A percentile compares a stretch with the other conserved stretches of the same genome.
phyloP scores from a whole-genome alignment of 805 yeast genomes.

The Kurtzmaniella fragi region DNA sequence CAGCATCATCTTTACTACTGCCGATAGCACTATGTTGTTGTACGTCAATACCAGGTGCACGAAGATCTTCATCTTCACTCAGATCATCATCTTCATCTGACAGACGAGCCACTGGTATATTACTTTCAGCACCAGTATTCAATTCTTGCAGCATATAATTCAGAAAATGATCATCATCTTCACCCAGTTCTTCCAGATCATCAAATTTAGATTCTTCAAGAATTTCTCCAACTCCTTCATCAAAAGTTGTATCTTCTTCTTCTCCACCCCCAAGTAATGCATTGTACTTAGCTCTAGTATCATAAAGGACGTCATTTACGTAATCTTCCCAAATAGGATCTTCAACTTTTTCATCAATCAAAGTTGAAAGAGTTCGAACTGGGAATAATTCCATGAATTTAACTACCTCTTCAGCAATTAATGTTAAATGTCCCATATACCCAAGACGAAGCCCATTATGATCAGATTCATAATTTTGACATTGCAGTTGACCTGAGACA shows the following conservation, averaged over 20 bases:
- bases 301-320: constrained; percentile 76
- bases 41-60: not conserved
- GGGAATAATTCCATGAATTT: constrained; percentile 60
- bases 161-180: constrained; percentile 55
- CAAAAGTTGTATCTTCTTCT: constrained; percentile 38
- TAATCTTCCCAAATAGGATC: constrained; percentile 70
- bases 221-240: constrained; percentile 34
- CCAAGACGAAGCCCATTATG: constrained; percentile 66
- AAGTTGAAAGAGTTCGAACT: constrained; percentile 28
- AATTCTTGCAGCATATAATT: constrained; percentile 74
- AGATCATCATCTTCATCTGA: constrained; percentile 23
- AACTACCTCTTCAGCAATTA: constrained; percentile 94
- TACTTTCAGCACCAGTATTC: constrained; percentile 44
- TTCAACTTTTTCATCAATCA: constrained; percentile 33
- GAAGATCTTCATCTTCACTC: constrained; percentile 19
- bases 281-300: constrained; percentile 90
- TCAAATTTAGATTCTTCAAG: constrained; percentile 29
- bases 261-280: constrained; percentile 85
- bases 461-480: constrained; percentile 53
- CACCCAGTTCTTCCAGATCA: constrained; percentile 34
- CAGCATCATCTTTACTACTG: constrained; percentile 16
- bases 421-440: constrained; percentile 92
- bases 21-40: not conserved
- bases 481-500: constrained; percentile 50
- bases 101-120: constrained; percentile 18